A percentile compares a stretch with the other conserved stretches of the same genome.
Evolutionary conservation across 345 rosid species (phyloP).

Genomic region (Lumnitzera littorea): DNA sequence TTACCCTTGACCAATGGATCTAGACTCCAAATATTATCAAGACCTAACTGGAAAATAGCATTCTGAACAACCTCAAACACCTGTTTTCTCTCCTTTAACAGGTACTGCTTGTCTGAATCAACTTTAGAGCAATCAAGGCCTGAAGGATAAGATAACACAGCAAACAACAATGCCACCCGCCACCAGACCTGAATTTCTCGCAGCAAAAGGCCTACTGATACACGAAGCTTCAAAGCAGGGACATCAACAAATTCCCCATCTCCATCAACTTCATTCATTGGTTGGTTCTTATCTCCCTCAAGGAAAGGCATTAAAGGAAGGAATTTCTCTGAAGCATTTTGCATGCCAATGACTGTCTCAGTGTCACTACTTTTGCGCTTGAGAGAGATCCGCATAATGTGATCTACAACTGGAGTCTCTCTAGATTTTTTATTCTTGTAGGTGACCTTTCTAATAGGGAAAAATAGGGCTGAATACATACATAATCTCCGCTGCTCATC

Average conservation of each 20-base stretch:
- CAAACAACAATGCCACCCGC: slow-evolving; percentile 66
- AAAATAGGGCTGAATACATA: slow-evolving; percentile 76
- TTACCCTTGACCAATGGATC: too few species aligned
- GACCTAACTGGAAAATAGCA: slow-evolving; percentile 54
- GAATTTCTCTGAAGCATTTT: slow-evolving; percentile 48
- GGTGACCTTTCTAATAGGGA: slow-evolving; percentile 47
- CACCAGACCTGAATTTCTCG: slow-evolving; percentile 79
- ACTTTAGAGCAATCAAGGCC: slow-evolving; percentile 27
- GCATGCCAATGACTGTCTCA: slow-evolving; percentile 63
- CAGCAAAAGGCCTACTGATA: slow-evolving; percentile 62
- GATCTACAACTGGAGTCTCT: slow-evolving; percentile 67
- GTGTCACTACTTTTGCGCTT: slow-evolving; percentile 81
- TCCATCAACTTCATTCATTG: slow-evolving; percentile 39
- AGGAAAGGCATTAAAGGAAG: slow-evolving; percentile 51
- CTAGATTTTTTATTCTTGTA: slow-evolving; percentile 60
- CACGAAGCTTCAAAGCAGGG: slow-evolving; percentile 47
- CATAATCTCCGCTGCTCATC: slow-evolving; percentile 70
- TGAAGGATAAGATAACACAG: slow-evolving; percentile 46
- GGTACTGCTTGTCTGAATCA: slow-evolving; percentile 21
- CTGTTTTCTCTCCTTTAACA: slow-evolving; percentile 44
- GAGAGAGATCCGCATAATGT: slow-evolving; percentile 65
- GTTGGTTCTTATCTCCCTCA: slow-evolving; percentile 28
- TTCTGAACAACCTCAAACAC: slow-evolving; percentile 42
- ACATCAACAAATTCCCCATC: slow-evolving; percentile 39
- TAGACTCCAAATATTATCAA: too few species aligned